A percentile compares a stretch with the other conserved stretches of the same genome.
phyloP scores from a whole-genome alignment of 495 filamentous ascomycete species.

The Hyaloscypha hepaticicola region DNA sequence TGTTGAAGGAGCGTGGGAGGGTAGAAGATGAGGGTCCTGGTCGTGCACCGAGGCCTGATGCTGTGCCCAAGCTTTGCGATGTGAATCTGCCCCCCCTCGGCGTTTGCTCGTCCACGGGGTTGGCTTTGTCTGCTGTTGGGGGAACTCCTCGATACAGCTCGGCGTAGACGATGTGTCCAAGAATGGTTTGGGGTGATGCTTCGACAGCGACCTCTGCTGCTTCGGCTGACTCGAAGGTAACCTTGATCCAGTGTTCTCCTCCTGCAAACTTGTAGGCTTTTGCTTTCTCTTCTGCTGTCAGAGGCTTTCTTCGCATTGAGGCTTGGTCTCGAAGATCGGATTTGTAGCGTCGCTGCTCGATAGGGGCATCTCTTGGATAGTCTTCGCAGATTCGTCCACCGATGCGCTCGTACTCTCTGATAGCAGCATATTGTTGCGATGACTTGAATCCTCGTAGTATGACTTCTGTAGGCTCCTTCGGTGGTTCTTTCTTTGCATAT shows the following conservation, averaged over 20 bases:
- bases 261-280: slow-evolving; percentile 75
- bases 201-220: slow-evolving; percentile 75
- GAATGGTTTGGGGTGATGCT: slow-evolving; percentile 72
- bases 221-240: slow-evolving; percentile 82
- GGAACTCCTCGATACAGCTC: slow-evolving; percentile 73
- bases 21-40: slow-evolving; percentile 27
- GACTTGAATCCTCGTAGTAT: slow-evolving; percentile 79
- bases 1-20: slow-evolving; percentile 26
- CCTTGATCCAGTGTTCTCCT: slow-evolving; percentile 87
- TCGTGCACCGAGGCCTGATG: slow-evolving; percentile 3
- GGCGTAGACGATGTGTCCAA: slow-evolving; percentile 74
- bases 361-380: slow-evolving; percentile 70
- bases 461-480: slow-evolving; percentile 73
- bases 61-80: slow-evolving; percentile 11
- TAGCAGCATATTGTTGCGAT: slow-evolving; percentile 76
- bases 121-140: slow-evolving; percentile 62
- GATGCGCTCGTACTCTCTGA: slow-evolving; percentile 80
- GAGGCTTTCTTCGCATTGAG: slow-evolving; percentile 51
- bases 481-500: slow-evolving; percentile 57
- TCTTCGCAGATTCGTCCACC: slow-evolving; percentile 84
- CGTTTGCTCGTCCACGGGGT: slow-evolving; percentile 38
- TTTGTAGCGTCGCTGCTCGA: slow-evolving; percentile 52
- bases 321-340: slow-evolving; percentile 66
- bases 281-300: slow-evolving; percentile 67
- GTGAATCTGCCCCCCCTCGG: neutral